Conservation (phyloP, 2,329 filamentous ascomycete species). For the Fusarium azukiicola region DNA sequence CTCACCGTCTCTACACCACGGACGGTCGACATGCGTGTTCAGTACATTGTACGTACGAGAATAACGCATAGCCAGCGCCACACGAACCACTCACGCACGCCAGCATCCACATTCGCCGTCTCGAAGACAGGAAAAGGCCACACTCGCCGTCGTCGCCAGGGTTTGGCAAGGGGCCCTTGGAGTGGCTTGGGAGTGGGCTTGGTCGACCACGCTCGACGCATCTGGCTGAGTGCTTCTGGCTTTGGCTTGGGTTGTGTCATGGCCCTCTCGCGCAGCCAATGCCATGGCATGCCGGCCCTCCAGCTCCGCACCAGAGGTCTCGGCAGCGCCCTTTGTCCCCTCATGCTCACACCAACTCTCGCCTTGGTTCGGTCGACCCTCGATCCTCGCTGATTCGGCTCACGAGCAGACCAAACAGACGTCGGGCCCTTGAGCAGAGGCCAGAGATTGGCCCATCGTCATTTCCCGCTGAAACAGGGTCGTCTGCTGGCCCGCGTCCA, state of each 20-base stretch:
- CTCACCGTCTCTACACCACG: conserved; percentile 21
- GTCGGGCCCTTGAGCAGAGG: conserved; percentile 34
- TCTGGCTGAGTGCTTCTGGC: conserved; percentile 28
- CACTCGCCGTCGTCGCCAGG: conserved; percentile 15
- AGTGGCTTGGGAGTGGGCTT: conserved; percentile 45
- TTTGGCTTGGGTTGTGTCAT: conserved; percentile 50
- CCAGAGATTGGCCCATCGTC: conserved; percentile 55
- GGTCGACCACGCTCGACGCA: conserved; percentile 7
- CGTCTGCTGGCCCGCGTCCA: conserved; percentile 51
- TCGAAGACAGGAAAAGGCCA: conserved; percentile 1
- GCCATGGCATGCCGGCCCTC: conserved; percentile 25
- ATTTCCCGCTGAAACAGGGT: conserved; percentile 57
- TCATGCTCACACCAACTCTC: conserved; percentile 22
- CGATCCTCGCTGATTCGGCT: conserved; percentile 24
- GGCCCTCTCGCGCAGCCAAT: conserved; percentile 44
- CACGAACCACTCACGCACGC: conserved; percentile 31
- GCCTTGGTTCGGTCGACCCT: conserved; percentile 29
- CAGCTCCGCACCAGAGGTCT: conserved; percentile 49
- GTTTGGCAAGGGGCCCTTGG: conserved; percentile 18
- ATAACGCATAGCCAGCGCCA: conserved; percentile 32
- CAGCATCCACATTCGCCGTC: conserved; percentile 41
- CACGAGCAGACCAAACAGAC: conserved; percentile 38
- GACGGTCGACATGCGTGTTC: not conserved
- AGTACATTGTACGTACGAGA: conserved; percentile 31
- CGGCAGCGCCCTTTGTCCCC: conserved; percentile 40